Evolutionary conservation across 306 rosid species (phyloP).

Genomic region (Rosa persica): DNA sequence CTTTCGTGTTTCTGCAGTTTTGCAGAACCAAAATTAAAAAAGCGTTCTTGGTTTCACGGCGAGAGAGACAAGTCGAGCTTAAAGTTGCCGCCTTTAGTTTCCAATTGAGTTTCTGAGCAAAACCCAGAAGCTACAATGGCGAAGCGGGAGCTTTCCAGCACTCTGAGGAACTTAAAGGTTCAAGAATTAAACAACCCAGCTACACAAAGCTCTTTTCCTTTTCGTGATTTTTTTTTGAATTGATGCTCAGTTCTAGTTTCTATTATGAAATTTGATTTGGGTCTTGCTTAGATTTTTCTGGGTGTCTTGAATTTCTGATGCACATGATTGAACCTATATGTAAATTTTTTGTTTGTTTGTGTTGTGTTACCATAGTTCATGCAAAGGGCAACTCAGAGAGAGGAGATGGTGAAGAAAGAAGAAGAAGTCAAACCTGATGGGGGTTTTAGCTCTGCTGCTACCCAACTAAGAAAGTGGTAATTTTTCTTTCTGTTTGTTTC

Average conservation of each 20-base stretch:
- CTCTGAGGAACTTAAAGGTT: slow-evolving; percentile 83
- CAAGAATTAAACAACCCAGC: neutral
- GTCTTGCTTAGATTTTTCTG: slow-evolving; percentile 6
- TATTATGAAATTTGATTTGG: neutral
- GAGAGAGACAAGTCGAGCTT: neutral
- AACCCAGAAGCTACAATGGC: slow-evolving; percentile 38
- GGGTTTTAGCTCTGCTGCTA: slow-evolving; percentile 38
- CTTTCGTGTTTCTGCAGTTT: neutral
- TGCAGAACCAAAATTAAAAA: slow-evolving; percentile 5
- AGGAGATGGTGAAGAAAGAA: slow-evolving; percentile 57
- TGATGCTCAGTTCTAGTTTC: neutral
- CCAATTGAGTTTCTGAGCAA: neutral
- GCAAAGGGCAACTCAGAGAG: slow-evolving; percentile 81
- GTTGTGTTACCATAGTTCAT: slow-evolving; percentile 50
- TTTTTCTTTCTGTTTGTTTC: slow-evolving; percentile 9
- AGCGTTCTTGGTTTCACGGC: neutral
- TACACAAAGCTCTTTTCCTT: neutral
- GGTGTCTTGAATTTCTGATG: neutral
- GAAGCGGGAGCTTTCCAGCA: slow-evolving; percentile 70
- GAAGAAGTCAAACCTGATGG: slow-evolving; percentile 50
- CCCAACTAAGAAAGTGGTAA: slow-evolving; percentile 57
- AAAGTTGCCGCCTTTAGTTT: slow-evolving; percentile 12
- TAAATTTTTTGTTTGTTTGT: neutral
- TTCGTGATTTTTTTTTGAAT: neutral
- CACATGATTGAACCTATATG: neutral